Evolutionary conservation across 371 early-diverging fungal species (phyloP), one percentile per base, ranked within the genome.

Genomic region (Mortierella sp.): DNA sequence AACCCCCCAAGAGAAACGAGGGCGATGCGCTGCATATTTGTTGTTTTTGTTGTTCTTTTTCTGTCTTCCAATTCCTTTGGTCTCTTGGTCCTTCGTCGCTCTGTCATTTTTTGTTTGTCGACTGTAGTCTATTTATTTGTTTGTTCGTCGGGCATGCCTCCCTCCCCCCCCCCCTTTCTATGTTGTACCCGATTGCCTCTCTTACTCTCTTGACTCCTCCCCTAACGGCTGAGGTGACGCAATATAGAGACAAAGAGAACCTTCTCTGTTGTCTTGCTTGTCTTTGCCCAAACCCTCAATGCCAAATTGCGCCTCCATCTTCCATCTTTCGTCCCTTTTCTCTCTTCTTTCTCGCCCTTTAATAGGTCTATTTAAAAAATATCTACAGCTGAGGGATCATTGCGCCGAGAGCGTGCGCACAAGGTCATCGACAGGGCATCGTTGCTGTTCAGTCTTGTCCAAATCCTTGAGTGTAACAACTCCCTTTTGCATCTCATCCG

Each of bases 391-490:
- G 47, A 31, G 11, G 24, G n/a, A 47, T 48, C 44, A 24, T 68
- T 52, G 57, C 11, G 65, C 38, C 24, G n/a, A 19, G 21, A 82
- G 79, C 10, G 79, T 70, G 13, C 63, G 42, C 21, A 71, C 44
- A 34, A 83, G 60, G 6, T 83, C 77, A 13, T 87, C 87, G 16
- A 83, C 60, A 7, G 58, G 47, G 65, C 83, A 87, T 0, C 73
- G 75, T 42, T 60, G 74, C 42, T 88, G 88, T 65, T 82, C 80
- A 16, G 82, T 42, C 65, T 38, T 81, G 68, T 85, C 88, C 47
- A 88, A 63, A 52, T 86, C 75, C 31, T 82, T 83, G 24, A 88
- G 31, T 0, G 82, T 81, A 2, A 89, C 86, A 8, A 81, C 55
- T 3, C 79, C 83, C 28, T 65, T 77, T 7, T 48, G 47, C 48